A percentile compares a stretch with the other conserved stretches of the same genome.
Evolutionary conservation across 371 early-diverging fungal genomes (phyloP).

Genomic region (Mycotypha africana): DNA sequence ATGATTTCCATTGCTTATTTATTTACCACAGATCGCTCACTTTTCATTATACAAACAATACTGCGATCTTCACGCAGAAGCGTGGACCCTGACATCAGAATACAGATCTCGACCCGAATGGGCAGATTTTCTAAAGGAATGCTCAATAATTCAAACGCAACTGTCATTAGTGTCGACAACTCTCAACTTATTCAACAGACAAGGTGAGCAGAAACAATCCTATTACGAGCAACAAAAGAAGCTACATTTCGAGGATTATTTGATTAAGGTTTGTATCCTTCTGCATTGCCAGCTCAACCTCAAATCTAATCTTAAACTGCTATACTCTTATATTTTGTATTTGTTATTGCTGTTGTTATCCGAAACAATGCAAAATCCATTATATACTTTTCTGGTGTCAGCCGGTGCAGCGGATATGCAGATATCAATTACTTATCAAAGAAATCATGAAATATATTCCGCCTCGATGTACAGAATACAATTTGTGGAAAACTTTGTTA

Average conservation of each 20-base stretch:
- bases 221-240: conserved; percentile 17
- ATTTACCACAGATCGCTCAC: conserved; percentile 13
- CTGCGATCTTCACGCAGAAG: conserved; percentile 38
- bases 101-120: conserved; percentile 42
- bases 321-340: too few relatives aligned
- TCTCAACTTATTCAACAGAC: too few relatives aligned
- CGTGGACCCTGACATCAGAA: conserved; percentile 26
- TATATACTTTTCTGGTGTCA: too few relatives aligned
- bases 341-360: too few relatives aligned
- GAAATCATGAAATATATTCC: conserved; percentile 37
- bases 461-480: conserved; percentile 18
- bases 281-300: too few relatives aligned
- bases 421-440: conserved; percentile 37
- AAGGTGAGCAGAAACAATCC: too few relatives aligned
- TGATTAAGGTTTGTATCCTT: conserved; percentile 31
- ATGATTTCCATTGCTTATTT: too few relatives aligned
- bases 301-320: too few relatives aligned
- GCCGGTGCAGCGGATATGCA: conserved; percentile 48
- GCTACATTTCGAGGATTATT: conserved; percentile 42
- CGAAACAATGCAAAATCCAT: too few relatives aligned
- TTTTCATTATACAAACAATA: conserved; percentile 37
- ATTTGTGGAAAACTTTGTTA: conserved; percentile 18
- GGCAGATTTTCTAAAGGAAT: conserved; percentile 30
- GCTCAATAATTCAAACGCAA: too few relatives aligned
- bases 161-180: too few relatives aligned